Conservation (phyloP, 345 rosid species). For the Brassica napus region Da-Ae NC_063442.1:3535501-3536000, state of each 20-base stretch:
- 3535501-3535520: not conserved
- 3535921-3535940: not conserved
- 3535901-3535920: not conserved
- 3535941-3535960: not conserved
- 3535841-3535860: not conserved
- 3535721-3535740: not conserved
- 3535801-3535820: no score
- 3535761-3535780: not conserved
- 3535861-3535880: not conserved
- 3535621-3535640: not conserved
- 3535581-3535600: slow-evolving; percentile 33
- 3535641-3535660: slow-evolving; percentile 26
- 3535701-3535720: not conserved
- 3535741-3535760: not conserved
- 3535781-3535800: not conserved
- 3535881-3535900: not conserved
- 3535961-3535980: not conserved
- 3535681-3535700: not conserved
- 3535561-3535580: slow-evolving; percentile 28
- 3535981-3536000: not conserved
- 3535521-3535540: not conserved
- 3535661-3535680: slow-evolving; percentile 14
- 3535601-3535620: slow-evolving; percentile 28
- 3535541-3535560: slow-evolving; percentile 21
- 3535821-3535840: not conserved